Evolutionary conservation across 1,284 basidiomycete species (phyloP).

Genomic region (Amylostereum areolatum): DNA sequence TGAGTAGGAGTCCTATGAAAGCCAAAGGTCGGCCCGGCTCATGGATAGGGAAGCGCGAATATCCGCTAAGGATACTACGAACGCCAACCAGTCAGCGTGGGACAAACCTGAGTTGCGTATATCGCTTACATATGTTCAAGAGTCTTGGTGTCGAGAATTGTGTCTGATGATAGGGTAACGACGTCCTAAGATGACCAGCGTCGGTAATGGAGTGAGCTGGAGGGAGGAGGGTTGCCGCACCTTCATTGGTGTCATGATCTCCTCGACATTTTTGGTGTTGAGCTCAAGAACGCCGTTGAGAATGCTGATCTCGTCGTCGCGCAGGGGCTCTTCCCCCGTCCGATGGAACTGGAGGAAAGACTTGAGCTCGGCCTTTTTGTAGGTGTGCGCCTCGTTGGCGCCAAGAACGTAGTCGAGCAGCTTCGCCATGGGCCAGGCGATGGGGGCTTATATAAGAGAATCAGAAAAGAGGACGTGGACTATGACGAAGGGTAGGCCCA

Average conservation of each 20-base stretch:
- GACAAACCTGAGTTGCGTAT: neutral
- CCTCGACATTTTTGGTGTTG: slow-evolving; percentile 76
- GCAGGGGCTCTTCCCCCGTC: slow-evolving; percentile 79
- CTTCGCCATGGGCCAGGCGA: slow-evolving; percentile 88
- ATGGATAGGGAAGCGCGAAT: slow-evolving; percentile 92
- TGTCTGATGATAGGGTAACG: slow-evolving; percentile 70
- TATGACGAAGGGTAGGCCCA: slow-evolving; percentile 22
- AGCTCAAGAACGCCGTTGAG: slow-evolving; percentile 85
- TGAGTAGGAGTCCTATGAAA: slow-evolving; percentile 84
- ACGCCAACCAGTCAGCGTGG: slow-evolving; percentile 2
- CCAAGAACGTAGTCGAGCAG: slow-evolving; percentile 80
- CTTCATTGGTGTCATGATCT: slow-evolving; percentile 85
- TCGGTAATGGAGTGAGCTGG: neutral
- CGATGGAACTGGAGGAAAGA: slow-evolving; percentile 91
- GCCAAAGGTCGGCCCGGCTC: slow-evolving; percentile 68
- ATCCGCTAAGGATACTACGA: slow-evolving; percentile 68
- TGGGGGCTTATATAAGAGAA: slow-evolving; percentile 46
- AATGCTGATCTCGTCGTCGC: slow-evolving; percentile 87
- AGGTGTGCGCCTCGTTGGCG: slow-evolving; percentile 64
- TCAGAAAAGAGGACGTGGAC: slow-evolving; percentile 1
- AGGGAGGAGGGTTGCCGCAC: slow-evolving; percentile 28
- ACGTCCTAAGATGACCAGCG: slow-evolving; percentile 52
- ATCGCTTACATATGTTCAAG: slow-evolving; percentile 65
- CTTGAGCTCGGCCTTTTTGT: slow-evolving; percentile 90
- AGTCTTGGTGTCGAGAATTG: slow-evolving; percentile 73